Evolutionary conservation across 2,329 filamentous ascomycete genomes (phyloP), one percentile per base, ranked within the genome.

Genomic region (Myriosclerotinia scirpicola): DNA sequence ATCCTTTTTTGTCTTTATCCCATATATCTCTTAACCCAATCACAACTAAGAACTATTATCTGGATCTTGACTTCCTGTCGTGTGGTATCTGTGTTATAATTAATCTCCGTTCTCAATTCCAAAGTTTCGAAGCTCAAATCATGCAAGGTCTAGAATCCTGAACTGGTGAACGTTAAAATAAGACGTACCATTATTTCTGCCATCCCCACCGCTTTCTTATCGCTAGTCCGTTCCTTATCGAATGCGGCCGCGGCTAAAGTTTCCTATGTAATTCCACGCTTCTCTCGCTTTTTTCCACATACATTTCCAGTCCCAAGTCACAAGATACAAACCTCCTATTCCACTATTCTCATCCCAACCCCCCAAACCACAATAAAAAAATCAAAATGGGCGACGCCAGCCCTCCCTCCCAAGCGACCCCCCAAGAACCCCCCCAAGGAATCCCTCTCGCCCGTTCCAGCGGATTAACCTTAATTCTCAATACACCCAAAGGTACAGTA

Each of bases 401-500:
- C n/a, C 15, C 42, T 38, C 15, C 42, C n/a, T 11, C 46, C 7
- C 20, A 15, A 20, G 17, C 8, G 30, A 48, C 54, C 26, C 26
- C 59, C 6, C 61, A 69, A 20, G 34, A 22, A 22, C n/a, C 54
- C 30, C n/a, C 59, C 4, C 59, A 69, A n/a, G 71, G 69, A 40
- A 74, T 77, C 63, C 71, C 71, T 5, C 66, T 84, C n/a, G 73
- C 77, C 46, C 79, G 82, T 40, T 78, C 77, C 65, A 73, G 78
- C 26, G 74, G 76, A 64, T 71, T 85, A 22, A 68, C 79, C 34
- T 77, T 85, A 50, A 74, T 81, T 52, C 74, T 77, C 64, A 76
- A 83, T 67, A 84, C 82, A 22, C 81, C 82, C 17, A 84, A 84
- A 81, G 82, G 82, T 83, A 34, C 30, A 34, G 5, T 34, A 34